phyloP scores from a whole-genome alignment of 2,329 filamentous ascomycete genomes.

The Bipolaris bicolor region DNA sequence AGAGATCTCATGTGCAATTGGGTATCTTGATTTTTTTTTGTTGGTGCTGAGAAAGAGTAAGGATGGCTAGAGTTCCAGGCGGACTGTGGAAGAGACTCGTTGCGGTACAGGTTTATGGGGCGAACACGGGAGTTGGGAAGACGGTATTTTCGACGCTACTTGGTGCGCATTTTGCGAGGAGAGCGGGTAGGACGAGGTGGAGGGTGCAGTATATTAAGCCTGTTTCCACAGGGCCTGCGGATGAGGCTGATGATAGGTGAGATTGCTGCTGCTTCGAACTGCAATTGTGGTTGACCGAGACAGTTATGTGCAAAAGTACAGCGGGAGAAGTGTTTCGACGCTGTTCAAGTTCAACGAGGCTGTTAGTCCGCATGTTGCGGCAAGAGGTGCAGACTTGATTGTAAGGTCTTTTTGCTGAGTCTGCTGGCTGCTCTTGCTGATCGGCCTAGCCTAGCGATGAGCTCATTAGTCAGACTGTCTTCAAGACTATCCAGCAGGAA shows the following conservation, averaged over 20 bases:
- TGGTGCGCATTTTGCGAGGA: conserved; percentile 60
- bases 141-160: conserved; percentile 78
- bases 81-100: conserved; percentile 72
- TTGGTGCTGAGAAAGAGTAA: conserved; percentile 1
- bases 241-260: conserved; percentile 74
- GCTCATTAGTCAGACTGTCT: conserved; percentile 27
- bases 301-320: conserved; percentile 69
- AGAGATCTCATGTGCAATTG: background rate
- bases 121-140: conserved; percentile 86
- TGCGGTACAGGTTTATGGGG: conserved; percentile 78
- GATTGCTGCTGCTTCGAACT: conserved; percentile 1
- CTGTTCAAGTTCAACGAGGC: conserved; percentile 76
- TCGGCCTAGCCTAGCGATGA: conserved; percentile 32
- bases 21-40: background rate
- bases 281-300: conserved; percentile 2
- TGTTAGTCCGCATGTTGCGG: conserved; percentile 79
- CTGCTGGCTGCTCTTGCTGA: conserved; percentile 5
- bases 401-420: conserved; percentile 20
- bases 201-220: conserved; percentile 75
- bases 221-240: conserved; percentile 74
- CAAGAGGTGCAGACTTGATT: conserved; percentile 44
- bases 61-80: conserved; percentile 59
- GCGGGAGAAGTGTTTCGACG: conserved; percentile 62
- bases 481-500: conserved; percentile 17
- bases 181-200: conserved; percentile 25